Conservation (phyloP, 1,284 basidiomycete species). For the Heterobasidion irregulare region DNA sequence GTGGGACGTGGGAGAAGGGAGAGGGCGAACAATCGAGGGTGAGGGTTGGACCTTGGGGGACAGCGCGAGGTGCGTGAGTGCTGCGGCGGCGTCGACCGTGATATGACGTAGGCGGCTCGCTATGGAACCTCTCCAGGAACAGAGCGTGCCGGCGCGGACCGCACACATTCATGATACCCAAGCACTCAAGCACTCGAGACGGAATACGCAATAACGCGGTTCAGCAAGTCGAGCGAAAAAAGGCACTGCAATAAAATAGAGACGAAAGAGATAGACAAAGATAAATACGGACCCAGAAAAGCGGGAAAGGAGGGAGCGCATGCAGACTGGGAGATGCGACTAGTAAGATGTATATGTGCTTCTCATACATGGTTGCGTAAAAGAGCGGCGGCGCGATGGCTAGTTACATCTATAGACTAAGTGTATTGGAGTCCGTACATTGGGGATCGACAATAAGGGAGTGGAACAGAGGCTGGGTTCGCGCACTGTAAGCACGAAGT, state of each 20-base stretch:
- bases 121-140: neutral
- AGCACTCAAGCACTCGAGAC: neutral
- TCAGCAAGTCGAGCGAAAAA: neutral
- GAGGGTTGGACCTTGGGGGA: neutral
- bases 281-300: neutral
- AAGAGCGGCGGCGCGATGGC: too few relatives aligned
- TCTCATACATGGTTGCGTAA: too few relatives aligned
- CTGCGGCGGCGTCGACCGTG: neutral
- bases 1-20: neutral
- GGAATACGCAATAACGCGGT: neutral
- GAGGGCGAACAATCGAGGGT: neutral
- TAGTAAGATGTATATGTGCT: too few relatives aligned
- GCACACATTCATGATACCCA: neutral
- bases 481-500: too few relatives aligned
- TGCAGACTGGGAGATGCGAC: too few relatives aligned
- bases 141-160: neutral
- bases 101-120: neutral
- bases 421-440: too few relatives aligned
- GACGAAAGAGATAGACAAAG: neutral
- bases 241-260: neutral
- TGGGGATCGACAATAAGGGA: too few relatives aligned
- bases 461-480: too few relatives aligned
- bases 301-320: too few relatives aligned
- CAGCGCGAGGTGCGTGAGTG: neutral
- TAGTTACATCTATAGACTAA: too few relatives aligned